Percentiles rank a stretch among this genome's conserved stretches.
phyloP scores from a whole-genome alignment of 495 filamentous ascomycete species.

The Podospora bellae-mahoneyi region DNA sequence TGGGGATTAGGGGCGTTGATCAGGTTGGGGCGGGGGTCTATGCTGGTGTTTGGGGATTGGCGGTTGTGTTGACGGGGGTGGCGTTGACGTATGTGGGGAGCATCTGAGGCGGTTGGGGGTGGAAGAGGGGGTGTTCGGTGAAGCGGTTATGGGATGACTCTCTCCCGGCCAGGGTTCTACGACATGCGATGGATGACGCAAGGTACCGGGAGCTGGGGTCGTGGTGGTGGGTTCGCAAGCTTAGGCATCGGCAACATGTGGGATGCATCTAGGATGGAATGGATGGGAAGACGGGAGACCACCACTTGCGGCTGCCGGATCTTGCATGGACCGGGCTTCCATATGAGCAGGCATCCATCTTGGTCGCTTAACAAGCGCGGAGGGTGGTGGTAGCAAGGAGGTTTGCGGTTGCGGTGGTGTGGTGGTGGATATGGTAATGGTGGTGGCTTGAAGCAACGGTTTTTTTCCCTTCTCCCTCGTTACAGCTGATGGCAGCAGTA shows the following conservation, averaged over 20 bases:
- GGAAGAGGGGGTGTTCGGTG: constrained; percentile 3
- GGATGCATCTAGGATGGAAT: constrained; percentile 5
- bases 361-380: constrained; percentile 3
- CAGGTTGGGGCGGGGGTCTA: constrained; percentile 63
- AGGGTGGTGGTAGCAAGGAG: neutral
- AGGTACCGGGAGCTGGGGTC: constrained; percentile 6
- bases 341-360: constrained; percentile 20
- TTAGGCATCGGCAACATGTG: constrained; percentile 4
- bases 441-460: constrained; percentile 2
- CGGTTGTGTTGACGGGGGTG: constrained; percentile 55
- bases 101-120: constrained; percentile 10
- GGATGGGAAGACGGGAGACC: constrained; percentile 7
- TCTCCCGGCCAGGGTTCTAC: neutral
- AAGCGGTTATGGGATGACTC: neutral
- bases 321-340: constrained; percentile 14
- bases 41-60: constrained; percentile 65
- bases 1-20: constrained; percentile 64
- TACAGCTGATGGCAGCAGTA: neutral
- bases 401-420: neutral
- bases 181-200: neutral
- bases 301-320: neutral
- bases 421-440: neutral
- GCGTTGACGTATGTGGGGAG: constrained; percentile 45
- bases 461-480: neutral
- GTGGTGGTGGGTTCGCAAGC: constrained; percentile 12